Evolutionary conservation across 106 monocot genomes (phyloP), one percentile per base, ranked within the genome.

Genomic region (Dactylorhiza incarnata): DNA sequence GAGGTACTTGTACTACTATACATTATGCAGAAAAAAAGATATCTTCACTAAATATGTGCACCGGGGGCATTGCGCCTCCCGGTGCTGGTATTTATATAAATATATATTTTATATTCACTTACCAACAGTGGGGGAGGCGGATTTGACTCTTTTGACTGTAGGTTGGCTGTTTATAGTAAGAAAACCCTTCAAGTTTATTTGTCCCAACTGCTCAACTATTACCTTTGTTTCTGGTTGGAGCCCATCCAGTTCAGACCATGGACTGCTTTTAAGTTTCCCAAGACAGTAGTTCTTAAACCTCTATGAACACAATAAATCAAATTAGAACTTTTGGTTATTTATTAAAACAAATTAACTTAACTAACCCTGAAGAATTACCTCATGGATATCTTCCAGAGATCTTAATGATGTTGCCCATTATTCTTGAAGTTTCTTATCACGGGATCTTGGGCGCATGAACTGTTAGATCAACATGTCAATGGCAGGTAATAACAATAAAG

Each of bases 101-200:
- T 3, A 37, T 37, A 37, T 37, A 50, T 37, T 1, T 37, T 37
- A 3, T 37, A 37, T n/a, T n/a, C 53, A 83, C 89, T 84, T 72
- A 92, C 95, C 95, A 49, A 95, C 86, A 76, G 82, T 61, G 1
- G 80, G 79, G 17, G 89, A 95, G 54, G 86, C 87, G 48, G 95
- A 95, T 63, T 83, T 89, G 79, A 89, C 95, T 55, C 92, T 92
- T 74, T 92, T 92, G 13, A 92, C 85, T 71, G 92, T 87, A 75
- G 95, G 95, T 50, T 95, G 95, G 68, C 95, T 95, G 75, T 95
- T 95, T 47, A 95, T 92, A 75, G 89, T 89, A 75, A 95, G 87
- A 68, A 87, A 95, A 50, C 95, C 95, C 74, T 86, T 95, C 81
- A 85, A 72, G 73, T 92, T 95, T 72, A 95, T 77, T 58, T 82